A percentile compares a stretch with the other conserved stretches of the same genome.
These are phyloP conservation scores for Blastocrithidia nonstop DNA, from an alignment of 208 protist species.

Conservation along the genomic window DNA sequence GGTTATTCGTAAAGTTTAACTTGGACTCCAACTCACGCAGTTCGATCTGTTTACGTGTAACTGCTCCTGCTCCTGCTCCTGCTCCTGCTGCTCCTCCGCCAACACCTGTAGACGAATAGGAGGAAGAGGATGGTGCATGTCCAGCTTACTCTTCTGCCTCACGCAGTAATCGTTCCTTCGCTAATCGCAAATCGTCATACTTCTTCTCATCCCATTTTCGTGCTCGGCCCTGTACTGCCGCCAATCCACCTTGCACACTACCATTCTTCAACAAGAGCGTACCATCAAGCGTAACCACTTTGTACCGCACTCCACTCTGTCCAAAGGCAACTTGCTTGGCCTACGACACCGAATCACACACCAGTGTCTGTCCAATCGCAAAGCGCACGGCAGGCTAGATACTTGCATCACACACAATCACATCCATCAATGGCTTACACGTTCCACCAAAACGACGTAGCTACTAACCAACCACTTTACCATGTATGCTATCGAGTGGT, in stretches of 20 bases:
- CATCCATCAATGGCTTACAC: slow-evolving; percentile 87
- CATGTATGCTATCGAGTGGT: slow-evolving; percentile 85
- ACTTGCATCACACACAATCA: slow-evolving; percentile 77
- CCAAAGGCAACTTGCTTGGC: slow-evolving; percentile 82
- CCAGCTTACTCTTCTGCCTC: too few species aligned
- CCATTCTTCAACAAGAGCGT: slow-evolving; percentile 91
- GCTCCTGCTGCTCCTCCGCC: too few species aligned
- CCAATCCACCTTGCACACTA: slow-evolving; percentile 89
- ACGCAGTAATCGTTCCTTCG: slow-evolving; percentile 44
- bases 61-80: slow-evolving; percentile 43
- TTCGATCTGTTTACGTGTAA: slow-evolving; percentile 45
- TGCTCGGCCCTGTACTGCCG: slow-evolving; percentile 61
- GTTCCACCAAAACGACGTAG: slow-evolving; percentile 84
- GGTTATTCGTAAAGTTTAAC: slow-evolving; percentile 32
- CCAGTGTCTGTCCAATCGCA: slow-evolving; percentile 91
- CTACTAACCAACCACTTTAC: slow-evolving; percentile 79
- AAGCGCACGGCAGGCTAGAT: slow-evolving; percentile 87
- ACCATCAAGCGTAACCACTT: slow-evolving; percentile 93
- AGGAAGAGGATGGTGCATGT: too few species aligned
- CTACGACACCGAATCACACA: slow-evolving; percentile 90
- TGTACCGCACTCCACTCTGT: slow-evolving; percentile 47
- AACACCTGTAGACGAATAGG: too few species aligned
- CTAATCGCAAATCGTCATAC: slow-evolving; percentile 60
- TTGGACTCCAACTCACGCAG: slow-evolving; percentile 52
- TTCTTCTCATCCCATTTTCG: slow-evolving; percentile 89